Evolutionary conservation across 2,329 filamentous ascomycete genomes (phyloP), one percentile per base, ranked within the genome.

Genomic region (Fusarium sp.): DNA sequence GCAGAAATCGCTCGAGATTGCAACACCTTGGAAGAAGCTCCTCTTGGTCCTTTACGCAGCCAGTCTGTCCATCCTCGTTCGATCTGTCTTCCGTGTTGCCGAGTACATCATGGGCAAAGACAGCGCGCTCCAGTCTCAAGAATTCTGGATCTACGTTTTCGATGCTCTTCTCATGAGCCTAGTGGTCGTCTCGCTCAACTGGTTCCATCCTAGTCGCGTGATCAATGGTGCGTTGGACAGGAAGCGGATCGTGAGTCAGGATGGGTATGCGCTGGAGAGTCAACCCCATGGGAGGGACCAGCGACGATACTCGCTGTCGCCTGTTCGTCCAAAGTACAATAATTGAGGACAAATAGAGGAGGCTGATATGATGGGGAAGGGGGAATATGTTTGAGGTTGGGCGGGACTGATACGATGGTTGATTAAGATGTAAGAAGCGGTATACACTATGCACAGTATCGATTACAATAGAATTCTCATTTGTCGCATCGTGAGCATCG

Each of bases 1-100:
- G 0, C 52, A 54, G 15, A 64, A 62, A 27, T 73, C 73, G 0
- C 58, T 62, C 12, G 71, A 72, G 18, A 50, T 75, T 22, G n/a
- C 61, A 3, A 74, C 76, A 7, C 83, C 72, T 42, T 78, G 68
- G 79, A 77, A 40, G 77, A 79, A 68, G 57, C 74, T 78, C 16
- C 66, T 79, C 16, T 60, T 47, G 2, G 67, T 73, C 2, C 56
- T 79, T 5, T 78, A 79, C 50, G 50, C 60, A 2, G 67, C 75
- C 10, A 78, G 77, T 49, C 47, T 75, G 0, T 71, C 81, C 40
- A 84, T 85, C 42, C 76, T 83, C 53, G 73, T 84, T 10, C 77
- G 83, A 60, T 83, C 80, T 7, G 62, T 82, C 7, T 82, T 83
- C 53, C 79, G 83, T 42, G 76, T 82, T 6, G 75, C 83, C 20